Conservation (phyloP, 495 filamentous ascomycete genomes). For the Pyrenopolyporus hunteri region DNA sequence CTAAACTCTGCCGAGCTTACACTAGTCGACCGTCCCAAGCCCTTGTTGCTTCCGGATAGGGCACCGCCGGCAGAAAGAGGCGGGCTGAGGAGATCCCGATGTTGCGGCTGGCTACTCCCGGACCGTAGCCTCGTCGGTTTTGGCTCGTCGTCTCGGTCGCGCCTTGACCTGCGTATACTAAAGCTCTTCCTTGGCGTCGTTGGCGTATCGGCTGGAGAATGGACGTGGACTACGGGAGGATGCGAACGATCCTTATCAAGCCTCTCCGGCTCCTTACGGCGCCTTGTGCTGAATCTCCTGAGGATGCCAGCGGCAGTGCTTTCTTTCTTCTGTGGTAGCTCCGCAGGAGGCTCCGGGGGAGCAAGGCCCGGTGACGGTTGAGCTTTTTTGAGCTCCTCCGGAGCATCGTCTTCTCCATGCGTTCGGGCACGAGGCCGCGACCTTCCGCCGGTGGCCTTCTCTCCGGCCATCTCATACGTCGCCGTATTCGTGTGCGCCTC, state of each 20-base stretch:
- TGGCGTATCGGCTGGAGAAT: conserved; percentile 70
- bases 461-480: conserved; percentile 81
- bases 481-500: conserved; percentile 90
- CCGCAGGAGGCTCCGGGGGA: conserved; percentile 64
- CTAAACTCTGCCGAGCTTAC: conserved; percentile 85
- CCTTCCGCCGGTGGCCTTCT: conserved; percentile 76
- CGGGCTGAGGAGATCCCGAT: conserved; percentile 74
- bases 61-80: conserved; percentile 64
- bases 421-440: conserved; percentile 86
- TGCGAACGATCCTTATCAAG: conserved; percentile 65
- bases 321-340: conserved; percentile 78
- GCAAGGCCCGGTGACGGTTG: conserved; percentile 57
- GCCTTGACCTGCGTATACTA: conserved; percentile 74
- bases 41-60: conserved; percentile 64
- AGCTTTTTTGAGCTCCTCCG: conserved; percentile 74
- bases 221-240: conserved; percentile 72
- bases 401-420: conserved; percentile 92
- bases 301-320: conserved; percentile 86
- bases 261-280: conserved; percentile 64
- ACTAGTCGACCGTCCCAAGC: conserved; percentile 79
- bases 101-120: conserved; percentile 70
- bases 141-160: conserved; percentile 57
- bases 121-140: conserved; percentile 58
- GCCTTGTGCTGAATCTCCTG: conserved; percentile 87
- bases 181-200: conserved; percentile 76